Conservation (phyloP, 352 stramenopile genomes). For the Pythium sp. region DNA sequence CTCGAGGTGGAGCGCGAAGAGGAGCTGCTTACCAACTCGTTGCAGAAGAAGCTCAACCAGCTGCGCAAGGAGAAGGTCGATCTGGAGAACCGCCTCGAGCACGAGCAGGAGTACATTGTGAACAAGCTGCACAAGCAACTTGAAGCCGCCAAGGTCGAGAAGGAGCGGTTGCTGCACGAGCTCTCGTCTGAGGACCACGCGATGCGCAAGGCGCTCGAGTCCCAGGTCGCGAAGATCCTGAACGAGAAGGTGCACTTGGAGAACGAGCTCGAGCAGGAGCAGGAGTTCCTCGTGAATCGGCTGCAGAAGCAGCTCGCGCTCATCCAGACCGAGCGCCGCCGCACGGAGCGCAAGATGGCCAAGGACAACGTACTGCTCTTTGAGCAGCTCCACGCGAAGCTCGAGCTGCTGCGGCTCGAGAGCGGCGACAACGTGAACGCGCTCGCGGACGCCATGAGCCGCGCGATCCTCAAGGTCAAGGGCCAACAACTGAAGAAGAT, state of each 20-base stretch:
- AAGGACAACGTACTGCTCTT: slow-evolving; percentile 71
- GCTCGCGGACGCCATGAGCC: slow-evolving; percentile 51
- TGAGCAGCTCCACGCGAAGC: slow-evolving; percentile 64
- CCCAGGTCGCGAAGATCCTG: slow-evolving; percentile 77
- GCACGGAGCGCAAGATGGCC: slow-evolving; percentile 69
- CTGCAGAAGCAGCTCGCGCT: slow-evolving; percentile 79
- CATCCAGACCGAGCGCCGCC: slow-evolving; percentile 66
- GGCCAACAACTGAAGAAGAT: slow-evolving; percentile 57
- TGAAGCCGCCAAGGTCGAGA: slow-evolving; percentile 62
- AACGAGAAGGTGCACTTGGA: slow-evolving; percentile 84
- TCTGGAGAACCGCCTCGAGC: slow-evolving; percentile 90
- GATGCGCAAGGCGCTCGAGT: slow-evolving; percentile 66
- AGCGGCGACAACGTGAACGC: slow-evolving; percentile 60
- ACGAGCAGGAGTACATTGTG: slow-evolving; percentile 91
- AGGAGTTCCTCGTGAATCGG: slow-evolving; percentile 85
- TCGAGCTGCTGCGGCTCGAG: slow-evolving; percentile 53
- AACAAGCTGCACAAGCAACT: slow-evolving; percentile 90
- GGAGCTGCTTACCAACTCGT: slow-evolving; percentile 88
- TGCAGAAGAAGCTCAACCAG: slow-evolving; percentile 89
- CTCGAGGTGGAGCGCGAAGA: slow-evolving; percentile 89
- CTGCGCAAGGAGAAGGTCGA: slow-evolving; percentile 89
- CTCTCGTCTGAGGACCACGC: slow-evolving; percentile 64
- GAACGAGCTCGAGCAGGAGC: slow-evolving; percentile 87
- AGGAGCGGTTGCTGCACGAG: slow-evolving; percentile 65
- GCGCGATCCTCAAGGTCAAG: slow-evolving; percentile 45